These are phyloP conservation scores for Tylopilus orsonianus DNA, from an alignment of 1,284 basidiomycete genomes.

Conservation along the genomic window DNA sequence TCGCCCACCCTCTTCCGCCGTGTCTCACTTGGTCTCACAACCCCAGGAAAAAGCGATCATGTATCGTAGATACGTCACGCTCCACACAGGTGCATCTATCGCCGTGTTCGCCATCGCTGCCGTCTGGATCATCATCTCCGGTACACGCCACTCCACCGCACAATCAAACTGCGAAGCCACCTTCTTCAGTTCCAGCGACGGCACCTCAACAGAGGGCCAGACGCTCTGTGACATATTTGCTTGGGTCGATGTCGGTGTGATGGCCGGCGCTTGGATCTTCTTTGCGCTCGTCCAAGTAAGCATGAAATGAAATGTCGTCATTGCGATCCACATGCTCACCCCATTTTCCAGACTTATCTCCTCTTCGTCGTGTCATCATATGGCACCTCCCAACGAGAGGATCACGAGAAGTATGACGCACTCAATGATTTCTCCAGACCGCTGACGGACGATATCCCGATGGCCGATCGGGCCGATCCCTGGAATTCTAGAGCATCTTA, in stretches of 20 bases:
- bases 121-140: slow-evolving; percentile 79
- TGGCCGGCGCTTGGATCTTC: slow-evolving; percentile 82
- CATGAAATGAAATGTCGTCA: not conserved
- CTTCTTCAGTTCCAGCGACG: slow-evolving; percentile 50
- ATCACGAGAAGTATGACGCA: slow-evolving; percentile 80
- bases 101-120: slow-evolving; percentile 75
- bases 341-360: slow-evolving; percentile 57
- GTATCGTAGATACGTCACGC: slow-evolving; percentile 72
- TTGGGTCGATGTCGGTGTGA: slow-evolving; percentile 90
- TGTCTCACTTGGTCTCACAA: slow-evolving; percentile 5
- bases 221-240: slow-evolving; percentile 84
- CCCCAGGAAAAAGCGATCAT: slow-evolving; percentile 73
- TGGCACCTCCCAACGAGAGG: slow-evolving; percentile 68
- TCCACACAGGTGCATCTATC: slow-evolving; percentile 61
- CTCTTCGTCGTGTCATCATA: slow-evolving; percentile 73
- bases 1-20: slow-evolving; percentile 6
- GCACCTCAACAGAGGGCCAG: slow-evolving; percentile 53
- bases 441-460: slow-evolving; percentile 63
- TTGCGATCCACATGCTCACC: slow-evolving; percentile 6
- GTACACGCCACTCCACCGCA: slow-evolving; percentile 69
- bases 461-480: slow-evolving; percentile 62
- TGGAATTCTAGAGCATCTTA: slow-evolving; percentile 70
- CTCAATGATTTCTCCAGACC: slow-evolving; percentile 68
- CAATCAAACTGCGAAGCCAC: slow-evolving; percentile 61
- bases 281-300: slow-evolving; percentile 72